A percentile compares a stretch with the other conserved stretches of the same genome.
Evolutionary conservation across 345 rosid genomes (phyloP).

Genomic region (Odontarrhena argentea): DNA sequence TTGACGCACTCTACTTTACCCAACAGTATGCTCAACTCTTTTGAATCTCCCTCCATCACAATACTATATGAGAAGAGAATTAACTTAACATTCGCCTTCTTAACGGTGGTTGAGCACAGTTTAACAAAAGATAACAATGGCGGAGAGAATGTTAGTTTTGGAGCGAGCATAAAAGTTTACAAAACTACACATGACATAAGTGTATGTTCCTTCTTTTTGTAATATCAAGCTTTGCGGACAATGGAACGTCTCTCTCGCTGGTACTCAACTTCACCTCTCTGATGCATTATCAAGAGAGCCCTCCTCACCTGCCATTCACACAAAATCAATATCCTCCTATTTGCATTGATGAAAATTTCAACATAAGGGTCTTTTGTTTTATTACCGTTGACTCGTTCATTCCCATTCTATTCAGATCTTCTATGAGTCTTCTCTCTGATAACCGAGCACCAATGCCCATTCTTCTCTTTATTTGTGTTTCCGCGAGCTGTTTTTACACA

Average conservation of each 20-base stretch:
- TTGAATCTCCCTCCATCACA: no score
- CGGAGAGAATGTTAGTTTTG: neutral
- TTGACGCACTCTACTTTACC: no score
- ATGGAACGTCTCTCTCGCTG: constrained; percentile 82
- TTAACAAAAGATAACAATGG: neutral
- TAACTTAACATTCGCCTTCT: neutral
- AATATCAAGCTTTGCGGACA: constrained; percentile 63
- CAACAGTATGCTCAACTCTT: no score
- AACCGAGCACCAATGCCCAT: constrained; percentile 84
- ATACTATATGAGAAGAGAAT: no score
- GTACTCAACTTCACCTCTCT: constrained; percentile 96
- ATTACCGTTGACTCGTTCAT: constrained; percentile 86
- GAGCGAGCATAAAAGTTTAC: constrained; percentile 4
- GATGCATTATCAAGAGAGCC: constrained; percentile 96
- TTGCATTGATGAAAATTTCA: neutral
- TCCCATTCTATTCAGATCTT: constrained; percentile 85
- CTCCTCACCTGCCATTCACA: constrained; percentile 71
- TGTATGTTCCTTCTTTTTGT: neutral
- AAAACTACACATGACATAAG: neutral
- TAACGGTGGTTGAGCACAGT: neutral
- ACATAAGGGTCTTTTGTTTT: neutral
- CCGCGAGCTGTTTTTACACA: constrained; percentile 70
- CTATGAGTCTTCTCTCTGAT: constrained; percentile 85
- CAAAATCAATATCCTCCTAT: constrained; percentile 7
- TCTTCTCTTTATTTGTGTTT: constrained; percentile 88